Conservation (phyloP, 495 filamentous ascomycete species). For the Achaetomiella virescens region DNA sequence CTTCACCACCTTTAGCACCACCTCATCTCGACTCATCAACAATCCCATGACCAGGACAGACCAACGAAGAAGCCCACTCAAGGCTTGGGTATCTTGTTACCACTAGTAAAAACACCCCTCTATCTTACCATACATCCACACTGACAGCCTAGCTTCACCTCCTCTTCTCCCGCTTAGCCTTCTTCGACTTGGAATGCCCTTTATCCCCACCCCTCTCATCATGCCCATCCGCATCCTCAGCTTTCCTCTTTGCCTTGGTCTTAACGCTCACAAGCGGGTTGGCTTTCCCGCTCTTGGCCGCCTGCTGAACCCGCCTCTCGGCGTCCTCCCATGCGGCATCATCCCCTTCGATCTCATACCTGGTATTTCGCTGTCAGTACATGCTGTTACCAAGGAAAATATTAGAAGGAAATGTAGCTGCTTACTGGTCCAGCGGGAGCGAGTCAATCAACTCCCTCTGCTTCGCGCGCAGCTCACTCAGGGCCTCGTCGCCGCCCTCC, state of each 20-base stretch:
- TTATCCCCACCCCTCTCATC: conserved; percentile 53
- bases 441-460: conserved; percentile 83
- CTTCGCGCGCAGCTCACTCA: conserved; percentile 60
- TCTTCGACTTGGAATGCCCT: conserved; percentile 50
- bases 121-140: background rate
- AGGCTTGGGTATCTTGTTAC: background rate
- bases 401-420: conserved; percentile 14
- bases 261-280: conserved; percentile 80
- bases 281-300: conserved; percentile 49
- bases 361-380: conserved; percentile 46
- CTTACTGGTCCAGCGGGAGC: conserved; percentile 82
- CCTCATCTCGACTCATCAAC: too few species aligned
- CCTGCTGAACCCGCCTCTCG: conserved; percentile 64
- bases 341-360: conserved; percentile 75
- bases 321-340: conserved; percentile 72
- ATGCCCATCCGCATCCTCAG: conserved; percentile 54
- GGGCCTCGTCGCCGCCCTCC: conserved; percentile 70
- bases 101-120: background rate
- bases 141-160: conserved; percentile 9
- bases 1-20: too few species aligned
- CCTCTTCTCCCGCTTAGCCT: conserved; percentile 44
- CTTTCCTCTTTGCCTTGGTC: conserved; percentile 75
- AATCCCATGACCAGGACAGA: too few species aligned
- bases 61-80: background rate
- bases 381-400: background rate